These are phyloP conservation scores for Daldinia sp. DNA, from an alignment of 2,329 filamentous ascomycete genomes.

Conservation along the genomic window DNA sequence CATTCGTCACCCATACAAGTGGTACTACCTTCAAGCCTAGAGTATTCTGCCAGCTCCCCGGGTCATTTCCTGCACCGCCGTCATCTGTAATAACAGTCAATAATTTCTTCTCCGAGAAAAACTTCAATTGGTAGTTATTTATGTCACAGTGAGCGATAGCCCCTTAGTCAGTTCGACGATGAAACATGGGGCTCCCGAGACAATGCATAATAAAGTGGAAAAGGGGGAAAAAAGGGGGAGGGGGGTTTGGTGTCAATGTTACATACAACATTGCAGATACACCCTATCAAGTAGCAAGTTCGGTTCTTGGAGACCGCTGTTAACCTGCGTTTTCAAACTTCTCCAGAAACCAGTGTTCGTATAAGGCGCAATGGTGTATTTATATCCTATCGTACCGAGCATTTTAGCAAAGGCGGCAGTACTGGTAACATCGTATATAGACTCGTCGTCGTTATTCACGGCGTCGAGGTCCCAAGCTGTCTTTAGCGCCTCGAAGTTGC, in stretches of 20 bases:
- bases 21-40: slow-evolving; percentile 59
- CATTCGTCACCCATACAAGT: slow-evolving; percentile 60
- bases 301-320: slow-evolving; percentile 44
- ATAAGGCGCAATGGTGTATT: slow-evolving; percentile 59
- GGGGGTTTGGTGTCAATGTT: slow-evolving; percentile 1
- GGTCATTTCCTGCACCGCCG: slow-evolving; percentile 58
- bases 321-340: slow-evolving; percentile 49
- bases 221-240: not conserved
- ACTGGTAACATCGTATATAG: slow-evolving; percentile 57
- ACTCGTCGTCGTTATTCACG: slow-evolving; percentile 62
- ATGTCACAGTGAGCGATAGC: not conserved
- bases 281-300: slow-evolving; percentile 55
- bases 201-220: not conserved
- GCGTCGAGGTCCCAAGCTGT: slow-evolving; percentile 59
- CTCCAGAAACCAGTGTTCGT: slow-evolving; percentile 56
- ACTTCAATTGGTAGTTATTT: not conserved
- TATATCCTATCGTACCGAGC: slow-evolving; percentile 57
- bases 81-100: slow-evolving; percentile 47
- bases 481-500: slow-evolving; percentile 57
- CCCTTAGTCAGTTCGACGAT: slow-evolving; percentile 9
- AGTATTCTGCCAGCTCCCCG: slow-evolving; percentile 53
- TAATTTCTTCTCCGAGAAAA: not conserved
- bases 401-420: slow-evolving; percentile 58
- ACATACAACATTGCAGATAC: slow-evolving; percentile 57
- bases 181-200: slow-evolving; percentile 4